phyloP scores from a whole-genome alignment of 352 stramenopile species.

The Blastocystis sp. region DNA sequence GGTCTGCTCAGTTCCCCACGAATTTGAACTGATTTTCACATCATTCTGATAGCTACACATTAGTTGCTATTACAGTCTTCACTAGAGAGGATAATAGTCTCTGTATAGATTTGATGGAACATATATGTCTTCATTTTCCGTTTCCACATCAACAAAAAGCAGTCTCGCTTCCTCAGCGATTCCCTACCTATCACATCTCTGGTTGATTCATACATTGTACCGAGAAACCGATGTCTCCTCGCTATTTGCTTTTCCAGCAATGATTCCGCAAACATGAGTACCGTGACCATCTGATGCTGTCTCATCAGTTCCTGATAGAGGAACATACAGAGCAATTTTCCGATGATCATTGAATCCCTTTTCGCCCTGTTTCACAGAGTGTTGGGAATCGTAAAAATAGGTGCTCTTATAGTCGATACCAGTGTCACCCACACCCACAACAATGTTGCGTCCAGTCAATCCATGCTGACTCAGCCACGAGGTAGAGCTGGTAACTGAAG shows the following conservation, averaged over 20 bases:
- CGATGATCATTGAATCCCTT: not conserved
- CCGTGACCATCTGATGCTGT: not conserved
- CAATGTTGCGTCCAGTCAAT: not conserved
- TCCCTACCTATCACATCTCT: not conserved
- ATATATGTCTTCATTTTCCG: not conserved
- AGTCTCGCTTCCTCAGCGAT: not conserved
- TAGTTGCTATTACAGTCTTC: too few species aligned
- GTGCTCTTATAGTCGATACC: constrained; percentile 22
- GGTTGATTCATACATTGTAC: not conserved
- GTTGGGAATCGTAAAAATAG: not conserved
- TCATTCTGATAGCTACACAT: not conserved
- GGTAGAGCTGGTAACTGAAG: not conserved
- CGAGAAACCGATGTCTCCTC: not conserved
- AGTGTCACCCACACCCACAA: constrained; percentile 2
- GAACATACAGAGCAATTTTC: not conserved
- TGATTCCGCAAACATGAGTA: not conserved
- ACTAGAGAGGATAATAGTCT: not conserved
- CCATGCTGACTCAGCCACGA: not conserved
- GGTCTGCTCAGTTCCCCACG: not conserved
- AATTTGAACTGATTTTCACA: not conserved
- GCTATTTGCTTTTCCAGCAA: not conserved
- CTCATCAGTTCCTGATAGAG: not conserved
- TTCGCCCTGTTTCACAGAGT: not conserved
- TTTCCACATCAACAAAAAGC: constrained; percentile 14
- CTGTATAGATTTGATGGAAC: not conserved